Evolutionary conservation across 2,329 filamentous ascomycete species (phyloP), one percentile per base, ranked within the genome.

Genomic region (Cladosporium sp.): DNA sequence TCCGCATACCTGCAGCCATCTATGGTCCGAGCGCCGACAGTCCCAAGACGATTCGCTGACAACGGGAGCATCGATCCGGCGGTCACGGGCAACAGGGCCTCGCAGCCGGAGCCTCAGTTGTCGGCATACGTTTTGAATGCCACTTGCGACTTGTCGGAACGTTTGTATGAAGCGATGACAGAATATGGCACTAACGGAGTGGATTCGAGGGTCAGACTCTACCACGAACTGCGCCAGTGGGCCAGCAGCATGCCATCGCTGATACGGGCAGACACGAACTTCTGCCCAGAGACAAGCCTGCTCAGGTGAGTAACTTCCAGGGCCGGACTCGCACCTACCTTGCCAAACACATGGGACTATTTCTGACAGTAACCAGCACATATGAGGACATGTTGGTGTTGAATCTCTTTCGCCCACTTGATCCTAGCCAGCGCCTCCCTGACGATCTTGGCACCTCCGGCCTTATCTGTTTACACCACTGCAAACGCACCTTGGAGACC

Each of bases 41-140:
- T 50, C 38, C 48, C 48, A 22, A 40, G 40, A 33, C 32, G 48
- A 9, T 50, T 50, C 14, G 48, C 37, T 10, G 48, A 50, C 32
- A 50, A 50, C 18, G 48, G 48, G 37, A 43, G 38, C 48, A 43
- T 50, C 48, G 48, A 50, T 37, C 48, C 48, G 9, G 48, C 48
- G 2, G 48, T 50, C 13, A 50, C 48, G 11, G 48, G 48, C 18
- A 40, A 50, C 13, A 31, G 40, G 19, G 40, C 40, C 14, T 50
- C 48, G 16, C 40, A 50, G n/a, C 48, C 48, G 8, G 48, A 50
- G 32, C 48, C 48, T 6, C 48, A 50, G 19, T 40, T 50, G 40
- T 50, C 48, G 13, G 48, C 48, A n/a, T 50, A 50, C 32, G 48
- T 50, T 18, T 31, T 50, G 11, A 50, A 13, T 16, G 48, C 48